Evolutionary conservation across 225 moss, liverwort and hornwort genomes (phyloP).

Genomic region (Lunularia cruciata): DNA sequence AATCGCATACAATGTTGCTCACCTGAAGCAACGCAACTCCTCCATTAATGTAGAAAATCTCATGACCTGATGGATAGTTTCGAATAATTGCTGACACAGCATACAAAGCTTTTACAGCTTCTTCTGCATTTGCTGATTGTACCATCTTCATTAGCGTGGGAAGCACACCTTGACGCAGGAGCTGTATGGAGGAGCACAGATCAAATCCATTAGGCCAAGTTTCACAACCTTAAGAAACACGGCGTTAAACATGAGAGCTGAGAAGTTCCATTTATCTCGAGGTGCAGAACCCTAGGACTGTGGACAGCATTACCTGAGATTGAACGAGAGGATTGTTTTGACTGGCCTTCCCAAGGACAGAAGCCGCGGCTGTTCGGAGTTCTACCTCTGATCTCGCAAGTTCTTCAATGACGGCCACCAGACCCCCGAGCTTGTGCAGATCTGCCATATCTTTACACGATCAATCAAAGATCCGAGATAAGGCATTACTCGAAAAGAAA

Average conservation of each 20-base stretch:
- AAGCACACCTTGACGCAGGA: slow-evolving; percentile 62
- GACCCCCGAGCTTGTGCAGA: slow-evolving; percentile 83
- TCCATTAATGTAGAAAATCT: slow-evolving; percentile 71
- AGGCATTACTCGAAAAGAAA: background rate
- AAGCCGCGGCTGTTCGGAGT: slow-evolving; percentile 81
- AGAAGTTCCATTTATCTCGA: too few species aligned
- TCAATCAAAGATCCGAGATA: slow-evolving; percentile 20
- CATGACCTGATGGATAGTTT: slow-evolving; percentile 76
- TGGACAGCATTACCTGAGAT: slow-evolving; percentile 49
- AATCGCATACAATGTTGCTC: too few species aligned
- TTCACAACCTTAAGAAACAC: background rate
- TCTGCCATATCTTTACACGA: slow-evolving; percentile 73
- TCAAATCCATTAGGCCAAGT: background rate
- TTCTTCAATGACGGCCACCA: slow-evolving; percentile 72
- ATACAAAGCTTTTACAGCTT: slow-evolving; percentile 85
- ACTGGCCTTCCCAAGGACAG: slow-evolving; percentile 85
- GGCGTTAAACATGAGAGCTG: background rate
- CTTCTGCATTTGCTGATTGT: slow-evolving; percentile 55
- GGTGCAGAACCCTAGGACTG: too few species aligned
- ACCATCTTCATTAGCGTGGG: slow-evolving; percentile 91
- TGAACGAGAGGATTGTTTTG: slow-evolving; percentile 93
- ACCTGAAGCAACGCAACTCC: slow-evolving; percentile 78
- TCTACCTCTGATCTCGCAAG: slow-evolving; percentile 77
- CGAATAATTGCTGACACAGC: slow-evolving; percentile 88
- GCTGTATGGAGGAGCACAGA: slow-evolving; percentile 33